Evolutionary conservation across 345 rosid genomes (phyloP), one percentile per base, ranked within the genome.

Genomic region (Rhodamnia rubescens): DNA sequence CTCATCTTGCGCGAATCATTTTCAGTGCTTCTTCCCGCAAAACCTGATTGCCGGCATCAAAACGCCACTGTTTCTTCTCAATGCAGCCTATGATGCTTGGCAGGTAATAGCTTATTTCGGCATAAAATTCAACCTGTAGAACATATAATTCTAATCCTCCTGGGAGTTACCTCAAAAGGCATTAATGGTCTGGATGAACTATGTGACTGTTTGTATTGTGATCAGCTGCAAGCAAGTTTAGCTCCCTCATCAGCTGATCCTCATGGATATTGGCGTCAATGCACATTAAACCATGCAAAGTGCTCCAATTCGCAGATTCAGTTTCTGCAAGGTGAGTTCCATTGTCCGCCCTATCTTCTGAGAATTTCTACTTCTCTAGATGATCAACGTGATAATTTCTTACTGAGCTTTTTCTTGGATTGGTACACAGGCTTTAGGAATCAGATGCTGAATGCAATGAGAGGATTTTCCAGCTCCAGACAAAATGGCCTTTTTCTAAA

Each of bases 21-120:
- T 83, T 11, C 92, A 96, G 99, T 97, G 99, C 93, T 97, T 97
- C 98, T 97, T 97, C 91, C 98, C 99, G 20, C 98, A 97, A 85
- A 96, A 96, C 89, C 47, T 97, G 85, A 95, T 96, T 32, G 86
- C 88, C 74, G 90, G 91, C 74, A 90, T 97, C 56, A 92, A 89
- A 88, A 93, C 99, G 40, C 99, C 99, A 1, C 88, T 97, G 15
- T 96, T 97, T 87, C 86, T 96, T 86, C 89, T 97, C 87, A 95
- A 96, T 59, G 92, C 99, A 84, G 99, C 99, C 8, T 97, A 97
- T 57, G 99, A 97, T 92, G 85, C 93, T 26, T 97, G 99, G 99
- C 99, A 97, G 99, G 99, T 97, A 91, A 85, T 85, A 4, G 80
- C 83, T 50, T 61, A 49, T 69, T 69, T 21, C 13, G 12, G 78